Evolutionary conservation across 108 stramenopile species (phyloP), one percentile per base, ranked within the genome.

Genomic region (Pseudonitzschia pungens): DNA sequence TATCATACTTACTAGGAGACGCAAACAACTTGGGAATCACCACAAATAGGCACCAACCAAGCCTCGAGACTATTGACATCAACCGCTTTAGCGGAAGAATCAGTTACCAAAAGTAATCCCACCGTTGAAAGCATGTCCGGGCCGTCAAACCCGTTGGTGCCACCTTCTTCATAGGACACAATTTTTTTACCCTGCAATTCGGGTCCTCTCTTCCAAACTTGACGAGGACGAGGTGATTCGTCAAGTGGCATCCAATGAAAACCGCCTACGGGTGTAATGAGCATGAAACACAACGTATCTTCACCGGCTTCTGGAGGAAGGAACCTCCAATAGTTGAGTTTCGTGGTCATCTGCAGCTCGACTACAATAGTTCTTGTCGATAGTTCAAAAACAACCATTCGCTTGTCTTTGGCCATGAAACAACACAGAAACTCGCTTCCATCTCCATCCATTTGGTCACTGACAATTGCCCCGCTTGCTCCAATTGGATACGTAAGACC

Each of bases 271-370:
- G 94, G 94, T 16, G 94, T 95, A 26, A 95, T 87, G 29, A 95
- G 76, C 82, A 91, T 81, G 75, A 91, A 95, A 29, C 85, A 86
- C 20, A 95, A 78, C 15, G 87, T 84, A 60, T 84, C 80, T 26
- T 91, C 90, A 51, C 89, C 86, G 3, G 88, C 89, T 63, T 93
- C 90, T 12, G 89, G 89, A 36, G 94, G 94, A 36, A 95, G 79
- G 50, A 87, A 95, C 22, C 94, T 78, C 94, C 94, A 95, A 56
- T 81, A 95, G 72, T 95, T 95, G n/a, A 95, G 81, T 64, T 95
- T 95, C 6, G 94, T 95, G 40, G 92, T 95, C 94, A 95, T 95
- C 83, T 95, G 92, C 8, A 95, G 75, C 70, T 95, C 94, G 20
- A 95, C 90, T 40, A 92, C 88, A 1, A 92, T 89, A 3, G 91